Evolutionary conservation across 495 filamentous ascomycete species (phyloP).

Genomic region (Xylaria longipes): DNA sequence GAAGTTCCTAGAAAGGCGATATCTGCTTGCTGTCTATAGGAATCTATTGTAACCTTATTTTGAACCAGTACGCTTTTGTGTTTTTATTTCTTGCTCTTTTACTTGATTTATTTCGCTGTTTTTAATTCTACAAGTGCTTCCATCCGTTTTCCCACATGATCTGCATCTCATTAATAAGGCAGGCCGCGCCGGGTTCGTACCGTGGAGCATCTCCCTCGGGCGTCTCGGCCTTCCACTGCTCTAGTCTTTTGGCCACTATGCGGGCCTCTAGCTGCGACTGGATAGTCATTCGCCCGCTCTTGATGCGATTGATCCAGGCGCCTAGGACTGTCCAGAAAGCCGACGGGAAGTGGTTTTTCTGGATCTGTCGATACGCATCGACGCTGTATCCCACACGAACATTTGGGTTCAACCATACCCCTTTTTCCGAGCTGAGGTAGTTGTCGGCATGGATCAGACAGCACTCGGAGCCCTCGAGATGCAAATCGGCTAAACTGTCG

Average conservation of each 20-base stretch:
- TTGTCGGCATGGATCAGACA: conserved; percentile 86
- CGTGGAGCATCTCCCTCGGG: conserved; percentile 38
- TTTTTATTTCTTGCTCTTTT: background rate
- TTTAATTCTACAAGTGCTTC: conserved; percentile 66
- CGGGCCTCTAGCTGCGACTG: conserved; percentile 46
- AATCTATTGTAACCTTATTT: background rate
- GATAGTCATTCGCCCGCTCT: conserved; percentile 54
- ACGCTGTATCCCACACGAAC: conserved; percentile 76
- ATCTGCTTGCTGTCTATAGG: conserved; percentile 5
- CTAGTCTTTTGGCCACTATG: conserved; percentile 47
- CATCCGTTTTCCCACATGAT: conserved; percentile 76
- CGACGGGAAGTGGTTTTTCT: conserved; percentile 44
- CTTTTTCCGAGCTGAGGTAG: conserved; percentile 54
- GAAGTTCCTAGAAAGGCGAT: conserved; percentile 1
- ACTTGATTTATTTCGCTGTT: background rate
- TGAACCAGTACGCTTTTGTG: background rate
- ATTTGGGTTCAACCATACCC: conserved; percentile 78
- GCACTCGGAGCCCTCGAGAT: conserved; percentile 83
- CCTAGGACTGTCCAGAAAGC: conserved; percentile 40
- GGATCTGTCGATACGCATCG: conserved; percentile 61
- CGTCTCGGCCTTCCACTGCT: conserved; percentile 49
- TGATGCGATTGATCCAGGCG: conserved; percentile 64
- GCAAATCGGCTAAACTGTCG: conserved; percentile 68
- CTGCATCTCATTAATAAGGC: conserved; percentile 87
- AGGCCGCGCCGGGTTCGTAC: conserved; percentile 65